Conservation (phyloP, 108 stramenopile genomes). For the Cyclotella atomus region DNA sequence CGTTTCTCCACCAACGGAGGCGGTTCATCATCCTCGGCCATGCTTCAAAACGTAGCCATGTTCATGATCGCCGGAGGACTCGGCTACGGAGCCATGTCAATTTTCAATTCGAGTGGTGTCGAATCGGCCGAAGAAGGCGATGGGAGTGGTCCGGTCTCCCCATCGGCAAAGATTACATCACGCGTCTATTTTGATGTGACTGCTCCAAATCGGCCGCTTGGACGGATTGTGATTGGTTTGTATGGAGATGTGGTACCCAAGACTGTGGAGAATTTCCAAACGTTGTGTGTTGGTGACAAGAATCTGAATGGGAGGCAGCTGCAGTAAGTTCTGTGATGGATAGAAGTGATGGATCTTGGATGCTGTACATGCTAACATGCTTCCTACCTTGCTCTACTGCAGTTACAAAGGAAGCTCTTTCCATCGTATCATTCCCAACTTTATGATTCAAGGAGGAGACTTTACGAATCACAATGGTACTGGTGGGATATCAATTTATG, state of each 20-base stretch:
- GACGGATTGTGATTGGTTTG: conserved; percentile 91
- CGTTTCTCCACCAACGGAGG: background rate
- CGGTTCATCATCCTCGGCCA: conserved; percentile 18
- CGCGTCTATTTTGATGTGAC: conserved; percentile 85
- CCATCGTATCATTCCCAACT: conserved; percentile 93
- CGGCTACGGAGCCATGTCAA: conserved; percentile 45
- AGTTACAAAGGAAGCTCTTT: conserved; percentile 86
- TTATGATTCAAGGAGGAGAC: conserved; percentile 94
- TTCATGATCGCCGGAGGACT: conserved; percentile 50
- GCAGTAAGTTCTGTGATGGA: conserved; percentile 46
- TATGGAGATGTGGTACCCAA: conserved; percentile 90
- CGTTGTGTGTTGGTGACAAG: conserved; percentile 68
- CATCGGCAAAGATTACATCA: conserved; percentile 51
- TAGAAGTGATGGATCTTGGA: no score
- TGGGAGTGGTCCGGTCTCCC: conserved; percentile 17
- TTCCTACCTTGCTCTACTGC: no score
- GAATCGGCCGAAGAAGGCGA: background rate
- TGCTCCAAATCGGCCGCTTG: conserved; percentile 72
- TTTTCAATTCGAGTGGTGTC: conserved; percentile 23
- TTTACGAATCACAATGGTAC: conserved; percentile 95
- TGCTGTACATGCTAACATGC: no score
- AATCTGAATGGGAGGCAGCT: conserved; percentile 58
- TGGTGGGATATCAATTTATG: conserved; percentile 76
- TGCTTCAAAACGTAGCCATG: conserved; percentile 50
- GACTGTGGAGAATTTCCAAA: conserved; percentile 90